Percentiles rank a stretch among this genome's conserved stretches.
Evolutionary conservation across 352 stramenopile genomes (phyloP).

Genomic region (Thalassiosira oceanica): DNA sequence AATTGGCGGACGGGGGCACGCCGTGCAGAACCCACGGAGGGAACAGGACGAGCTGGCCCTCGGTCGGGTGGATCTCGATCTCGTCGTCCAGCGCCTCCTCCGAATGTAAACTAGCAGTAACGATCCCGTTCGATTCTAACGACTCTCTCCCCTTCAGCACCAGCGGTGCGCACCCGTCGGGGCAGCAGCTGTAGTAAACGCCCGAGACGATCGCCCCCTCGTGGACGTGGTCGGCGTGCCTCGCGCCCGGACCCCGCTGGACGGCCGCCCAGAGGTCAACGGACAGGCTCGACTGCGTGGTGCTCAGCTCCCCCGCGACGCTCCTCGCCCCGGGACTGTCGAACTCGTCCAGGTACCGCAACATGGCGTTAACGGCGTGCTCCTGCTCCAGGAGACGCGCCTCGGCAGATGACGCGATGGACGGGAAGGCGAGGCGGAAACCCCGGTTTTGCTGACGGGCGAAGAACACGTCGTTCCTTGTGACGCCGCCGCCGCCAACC

Average conservation of each 20-base stretch:
- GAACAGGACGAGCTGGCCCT: slow-evolving; percentile 21
- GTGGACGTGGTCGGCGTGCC: slow-evolving; percentile 29
- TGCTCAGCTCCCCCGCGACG: slow-evolving; percentile 5
- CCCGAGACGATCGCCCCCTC: slow-evolving; percentile 24
- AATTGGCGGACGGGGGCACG: neutral
- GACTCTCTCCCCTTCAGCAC: slow-evolving; percentile 5
- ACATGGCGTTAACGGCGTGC: slow-evolving; percentile 4
- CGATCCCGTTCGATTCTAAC: neutral
- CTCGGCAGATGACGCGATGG: slow-evolving; percentile 4
- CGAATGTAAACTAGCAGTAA: neutral
- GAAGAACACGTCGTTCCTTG: slow-evolving; percentile 28
- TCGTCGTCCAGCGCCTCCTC: slow-evolving; percentile 4
- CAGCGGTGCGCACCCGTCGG: slow-evolving; percentile 18
- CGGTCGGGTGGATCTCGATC: slow-evolving; percentile 11
- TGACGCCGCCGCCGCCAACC: neutral
- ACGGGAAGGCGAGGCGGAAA: slow-evolving; percentile 6
- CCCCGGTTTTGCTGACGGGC: slow-evolving; percentile 16
- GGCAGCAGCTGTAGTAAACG: slow-evolving; percentile 27
- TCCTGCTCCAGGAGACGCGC: slow-evolving; percentile 13
- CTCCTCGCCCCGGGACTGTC: neutral
- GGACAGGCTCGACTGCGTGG: slow-evolving; percentile 7
- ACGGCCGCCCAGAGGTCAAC: slow-evolving; percentile 34
- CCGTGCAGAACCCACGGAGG: slow-evolving; percentile 17
- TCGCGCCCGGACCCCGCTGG: slow-evolving; percentile 9
- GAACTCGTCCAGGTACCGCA: slow-evolving; percentile 6